phyloP scores from a whole-genome alignment of 2,329 filamentous ascomycete species.

The Aspergillus tubingensis region DNA sequence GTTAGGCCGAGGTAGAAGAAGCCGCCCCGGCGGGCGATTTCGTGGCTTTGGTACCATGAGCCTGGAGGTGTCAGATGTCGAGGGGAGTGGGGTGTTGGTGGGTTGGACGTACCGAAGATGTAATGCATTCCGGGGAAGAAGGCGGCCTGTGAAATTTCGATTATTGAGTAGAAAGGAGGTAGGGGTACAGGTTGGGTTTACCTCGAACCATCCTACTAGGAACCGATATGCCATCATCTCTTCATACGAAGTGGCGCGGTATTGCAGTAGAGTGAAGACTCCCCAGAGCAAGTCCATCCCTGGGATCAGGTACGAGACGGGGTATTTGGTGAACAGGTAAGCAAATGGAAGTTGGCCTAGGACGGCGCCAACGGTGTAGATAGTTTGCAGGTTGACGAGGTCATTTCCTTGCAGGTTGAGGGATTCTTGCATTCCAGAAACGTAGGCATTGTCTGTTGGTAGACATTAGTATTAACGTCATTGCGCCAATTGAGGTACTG shows the following conservation, averaged over 20 bases:
- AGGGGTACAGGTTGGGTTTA: slow-evolving; percentile 9
- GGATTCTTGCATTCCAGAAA: slow-evolving; percentile 57
- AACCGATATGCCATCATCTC: slow-evolving; percentile 59
- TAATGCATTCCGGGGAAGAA: slow-evolving; percentile 44
- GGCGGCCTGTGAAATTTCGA: slow-evolving; percentile 25
- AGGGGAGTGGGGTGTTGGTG: no score
- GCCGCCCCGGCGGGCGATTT: slow-evolving; percentile 52
- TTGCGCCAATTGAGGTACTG: background rate
- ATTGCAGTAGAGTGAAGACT: slow-evolving; percentile 59
- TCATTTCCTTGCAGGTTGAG: slow-evolving; percentile 55
- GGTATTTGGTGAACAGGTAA: slow-evolving; percentile 50
- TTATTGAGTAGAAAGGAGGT: rapidly evolving
- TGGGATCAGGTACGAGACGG: slow-evolving; percentile 56
- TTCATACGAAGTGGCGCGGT: slow-evolving; percentile 50
- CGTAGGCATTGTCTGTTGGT: slow-evolving; percentile 55
- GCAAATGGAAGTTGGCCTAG: slow-evolving; percentile 55
- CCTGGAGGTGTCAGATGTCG: slow-evolving; percentile 12
- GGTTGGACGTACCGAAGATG: slow-evolving; percentile 30
- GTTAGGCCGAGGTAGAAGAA: slow-evolving; percentile 56
- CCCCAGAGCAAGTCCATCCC: slow-evolving; percentile 58
- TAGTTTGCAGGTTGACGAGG: slow-evolving; percentile 57
- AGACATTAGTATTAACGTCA: background rate
- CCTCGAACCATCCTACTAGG: slow-evolving; percentile 57
- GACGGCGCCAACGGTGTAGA: slow-evolving; percentile 55
- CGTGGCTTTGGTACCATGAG: slow-evolving; percentile 54